A percentile compares a stretch with the other conserved stretches of the same genome.
phyloP scores from a whole-genome alignment of 495 filamentous ascomycete species.

The Bryoglossum gracile region DNA sequence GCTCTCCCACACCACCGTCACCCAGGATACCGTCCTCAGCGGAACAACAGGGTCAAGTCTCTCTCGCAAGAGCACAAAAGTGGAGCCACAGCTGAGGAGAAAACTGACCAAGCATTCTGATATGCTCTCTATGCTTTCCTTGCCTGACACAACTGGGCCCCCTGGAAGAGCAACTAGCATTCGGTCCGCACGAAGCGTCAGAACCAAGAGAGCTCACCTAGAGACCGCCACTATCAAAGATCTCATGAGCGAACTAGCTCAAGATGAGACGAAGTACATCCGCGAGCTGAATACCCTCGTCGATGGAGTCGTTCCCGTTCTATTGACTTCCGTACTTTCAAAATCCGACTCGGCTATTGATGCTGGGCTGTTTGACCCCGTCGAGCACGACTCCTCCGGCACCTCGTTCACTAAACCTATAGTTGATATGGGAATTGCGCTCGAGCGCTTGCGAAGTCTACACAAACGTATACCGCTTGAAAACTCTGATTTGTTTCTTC shows the following conservation, averaged over 20 bases:
- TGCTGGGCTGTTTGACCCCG: constrained; percentile 57
- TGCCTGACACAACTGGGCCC: constrained; percentile 53
- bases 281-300: constrained; percentile 90
- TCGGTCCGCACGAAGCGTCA: constrained; percentile 62
- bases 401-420: constrained; percentile 68
- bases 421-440: constrained; percentile 84
- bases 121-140: constrained; percentile 83
- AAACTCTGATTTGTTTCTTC: constrained; percentile 58
- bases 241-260: constrained; percentile 70
- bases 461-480: constrained; percentile 74
- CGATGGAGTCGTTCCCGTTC: constrained; percentile 91
- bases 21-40: constrained; percentile 31
- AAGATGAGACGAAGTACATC: constrained; percentile 85
- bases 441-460: constrained; percentile 73
- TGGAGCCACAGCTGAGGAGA: constrained; percentile 51
- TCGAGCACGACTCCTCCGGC: constrained; percentile 48
- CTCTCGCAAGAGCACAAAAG: constrained; percentile 25
- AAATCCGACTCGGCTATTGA: constrained; percentile 58
- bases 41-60: constrained; percentile 12
- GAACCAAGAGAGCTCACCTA: constrained; percentile 58
- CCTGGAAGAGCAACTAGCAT: constrained; percentile 48
- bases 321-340: constrained; percentile 77
- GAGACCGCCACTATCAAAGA: constrained; percentile 61
- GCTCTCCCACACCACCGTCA: constrained; percentile 43
- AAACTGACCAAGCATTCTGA: constrained; percentile 88